Evolutionary conservation across 495 filamentous ascomycete genomes (phyloP), one percentile per base, ranked within the genome.

Genomic region (Neurospora discreta): DNA sequence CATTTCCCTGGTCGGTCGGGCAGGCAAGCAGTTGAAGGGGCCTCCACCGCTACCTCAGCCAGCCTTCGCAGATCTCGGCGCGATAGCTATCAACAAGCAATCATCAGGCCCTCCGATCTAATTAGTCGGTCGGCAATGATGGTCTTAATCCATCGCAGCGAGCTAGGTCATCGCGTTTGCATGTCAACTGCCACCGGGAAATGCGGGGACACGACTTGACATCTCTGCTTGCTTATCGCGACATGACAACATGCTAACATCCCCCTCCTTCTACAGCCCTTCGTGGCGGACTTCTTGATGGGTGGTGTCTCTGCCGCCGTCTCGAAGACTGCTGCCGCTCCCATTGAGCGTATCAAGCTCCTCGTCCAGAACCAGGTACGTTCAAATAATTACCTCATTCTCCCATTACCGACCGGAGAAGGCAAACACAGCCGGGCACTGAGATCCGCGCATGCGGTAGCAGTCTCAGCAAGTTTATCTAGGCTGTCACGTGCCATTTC

Each of bases 311-410:
- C 95, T 80, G 95, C 95, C 81, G 95, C 95, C 85, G 94, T 99
- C 91, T 98, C 95, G 79, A 99, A 99, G 92, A 99, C 95, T 77
- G 96, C 96, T 81, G 95, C 95, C 84, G 95, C 95, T 86, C 95
- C 95, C 85, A 99, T 99, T 80, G 95, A 99, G 93, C 95, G 95
- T 92, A 91, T 99, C 87, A 99, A 99, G 93, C 95, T 99, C 81
- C 92, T 99, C 79, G 97, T 99, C 89, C 95, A 99, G 90, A 99
- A 98, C 89, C 95, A 99, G 91, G 95, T 98, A 90, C 73, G 92
- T 85, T 52, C 38, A 10, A 69, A 39, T 18, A 65, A 65, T 65
- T 65, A 65, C 52, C 52, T 65, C 52, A 65, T 36, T 65, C 52
- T 65, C 52, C 0, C 52, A 33, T 65, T 33, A 15, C 7, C 52